phyloP scores from a whole-genome alignment of 306 rosid species.

The Pterocarpus macrocarpus region DNA sequence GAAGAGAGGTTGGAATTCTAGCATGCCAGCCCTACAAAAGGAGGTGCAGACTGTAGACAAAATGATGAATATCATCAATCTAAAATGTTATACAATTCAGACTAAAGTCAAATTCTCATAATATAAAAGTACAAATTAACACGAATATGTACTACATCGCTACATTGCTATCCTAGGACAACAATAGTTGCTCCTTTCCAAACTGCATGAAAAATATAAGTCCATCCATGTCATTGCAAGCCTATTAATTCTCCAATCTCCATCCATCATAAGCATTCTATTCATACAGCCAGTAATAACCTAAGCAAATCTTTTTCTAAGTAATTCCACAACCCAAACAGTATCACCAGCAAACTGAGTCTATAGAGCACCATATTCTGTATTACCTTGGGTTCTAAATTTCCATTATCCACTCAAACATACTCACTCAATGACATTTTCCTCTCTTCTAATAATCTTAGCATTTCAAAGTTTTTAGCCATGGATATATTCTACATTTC shows the following conservation, averaged over 20 bases:
- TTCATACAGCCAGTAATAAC: neutral
- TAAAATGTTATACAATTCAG: constrained; percentile 22
- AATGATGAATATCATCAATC: neutral
- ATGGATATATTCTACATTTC: constrained; percentile 13
- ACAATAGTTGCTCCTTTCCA: neutral
- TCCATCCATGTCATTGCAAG: neutral
- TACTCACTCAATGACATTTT: neutral
- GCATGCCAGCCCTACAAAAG: neutral
- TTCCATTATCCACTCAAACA: neutral
- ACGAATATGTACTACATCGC: neutral
- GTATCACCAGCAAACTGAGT: constrained; percentile 2
- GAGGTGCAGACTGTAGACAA: neutral
- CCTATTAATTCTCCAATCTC: constrained; percentile 17
- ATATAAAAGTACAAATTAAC: constrained; percentile 7
- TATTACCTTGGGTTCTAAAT: neutral
- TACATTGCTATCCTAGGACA: constrained; percentile 1
- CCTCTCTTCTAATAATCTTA: neutral
- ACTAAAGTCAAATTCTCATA: neutral
- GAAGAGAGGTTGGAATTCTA: neutral
- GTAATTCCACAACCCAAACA: constrained; percentile 22
- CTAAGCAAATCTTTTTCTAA: neutral
- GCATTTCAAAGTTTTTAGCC: neutral
- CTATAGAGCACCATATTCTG: neutral
- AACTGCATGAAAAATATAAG: neutral
- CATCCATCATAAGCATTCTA: constrained; percentile 13